Conservation (phyloP, 331 rosid species). For the Rosa hybrid region DNA sequence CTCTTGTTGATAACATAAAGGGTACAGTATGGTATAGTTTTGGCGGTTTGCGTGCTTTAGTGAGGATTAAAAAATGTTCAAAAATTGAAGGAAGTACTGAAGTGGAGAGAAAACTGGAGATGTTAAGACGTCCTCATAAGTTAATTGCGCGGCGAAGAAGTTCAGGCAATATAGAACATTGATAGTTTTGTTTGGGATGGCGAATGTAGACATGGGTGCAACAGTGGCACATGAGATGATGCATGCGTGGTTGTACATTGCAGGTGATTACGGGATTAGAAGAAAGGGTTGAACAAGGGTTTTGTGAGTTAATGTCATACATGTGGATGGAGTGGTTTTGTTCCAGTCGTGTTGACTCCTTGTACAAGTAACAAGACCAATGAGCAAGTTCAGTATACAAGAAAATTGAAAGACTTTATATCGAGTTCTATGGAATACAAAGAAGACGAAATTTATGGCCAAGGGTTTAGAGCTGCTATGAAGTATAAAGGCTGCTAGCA, state of each 20-base stretch:
- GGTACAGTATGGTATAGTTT: too few relatives aligned
- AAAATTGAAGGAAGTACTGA: not conserved
- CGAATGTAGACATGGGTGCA: not conserved
- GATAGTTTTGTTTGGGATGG: not conserved
- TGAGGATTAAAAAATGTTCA: not conserved
- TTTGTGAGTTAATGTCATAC: not conserved
- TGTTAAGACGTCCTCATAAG: not conserved
- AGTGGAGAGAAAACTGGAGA: not conserved
- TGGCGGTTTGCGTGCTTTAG: too few relatives aligned
- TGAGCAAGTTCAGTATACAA: not conserved
- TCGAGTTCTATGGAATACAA: not conserved
- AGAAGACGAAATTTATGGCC: not conserved
- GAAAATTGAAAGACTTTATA: not conserved
- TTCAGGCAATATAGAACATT: not conserved
- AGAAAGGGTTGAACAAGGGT: not conserved
- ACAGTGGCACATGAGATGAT: not conserved
- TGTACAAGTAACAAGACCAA: not conserved
- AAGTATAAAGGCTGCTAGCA: not conserved
- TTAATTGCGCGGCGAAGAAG: not conserved
- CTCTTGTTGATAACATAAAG: accelerated
- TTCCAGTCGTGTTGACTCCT: not conserved
- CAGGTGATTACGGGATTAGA: not conserved
- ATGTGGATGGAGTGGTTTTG: not conserved
- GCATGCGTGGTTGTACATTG: not conserved
- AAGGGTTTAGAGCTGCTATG: not conserved